phyloP scores from a whole-genome alignment of 805 yeast species.

The Candida parachauliodes region DNA sequence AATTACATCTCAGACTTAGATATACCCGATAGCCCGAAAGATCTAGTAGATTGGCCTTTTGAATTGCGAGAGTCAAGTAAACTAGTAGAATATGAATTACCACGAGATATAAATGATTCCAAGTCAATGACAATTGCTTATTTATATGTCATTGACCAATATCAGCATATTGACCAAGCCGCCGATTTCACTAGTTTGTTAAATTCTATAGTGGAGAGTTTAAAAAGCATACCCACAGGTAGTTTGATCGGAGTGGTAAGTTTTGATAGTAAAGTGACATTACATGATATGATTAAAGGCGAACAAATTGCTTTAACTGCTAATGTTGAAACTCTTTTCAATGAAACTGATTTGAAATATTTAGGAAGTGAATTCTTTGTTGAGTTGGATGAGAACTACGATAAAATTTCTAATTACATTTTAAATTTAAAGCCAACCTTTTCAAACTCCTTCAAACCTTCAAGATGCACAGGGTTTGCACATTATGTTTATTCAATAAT shows the following conservation, averaged over 20 bases:
- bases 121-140: slow-evolving; percentile 13
- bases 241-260: slow-evolving; percentile 23
- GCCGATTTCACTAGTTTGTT: slow-evolving; percentile 14
- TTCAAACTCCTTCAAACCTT: slow-evolving; percentile 26
- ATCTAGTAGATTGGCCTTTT: slow-evolving; percentile 21
- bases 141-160: slow-evolving; percentile 27
- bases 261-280: slow-evolving; percentile 23
- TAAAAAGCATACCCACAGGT: slow-evolving; percentile 16
- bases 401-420: slow-evolving; percentile 12
- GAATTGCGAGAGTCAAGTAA: slow-evolving; percentile 23
- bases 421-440: slow-evolving; percentile 18
- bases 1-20: slow-evolving; percentile 19
- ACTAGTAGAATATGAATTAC: slow-evolving; percentile 30
- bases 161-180: slow-evolving; percentile 19
- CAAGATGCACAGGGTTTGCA: slow-evolving; percentile 35
- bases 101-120: slow-evolving; percentile 19
- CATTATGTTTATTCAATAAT: slow-evolving; percentile 20
- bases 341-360: neutral
- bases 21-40: slow-evolving; percentile 12
- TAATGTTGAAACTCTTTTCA: neutral
- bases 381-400: slow-evolving; percentile 9
- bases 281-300: slow-evolving; percentile 15
- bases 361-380: slow-evolving; percentile 10
- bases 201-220: slow-evolving; percentile 11
- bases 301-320: neutral